These are phyloP conservation scores for Kappamyces sp. DNA, from an alignment of 192 early-diverging fungal species.

Conservation along the genomic window DNA sequence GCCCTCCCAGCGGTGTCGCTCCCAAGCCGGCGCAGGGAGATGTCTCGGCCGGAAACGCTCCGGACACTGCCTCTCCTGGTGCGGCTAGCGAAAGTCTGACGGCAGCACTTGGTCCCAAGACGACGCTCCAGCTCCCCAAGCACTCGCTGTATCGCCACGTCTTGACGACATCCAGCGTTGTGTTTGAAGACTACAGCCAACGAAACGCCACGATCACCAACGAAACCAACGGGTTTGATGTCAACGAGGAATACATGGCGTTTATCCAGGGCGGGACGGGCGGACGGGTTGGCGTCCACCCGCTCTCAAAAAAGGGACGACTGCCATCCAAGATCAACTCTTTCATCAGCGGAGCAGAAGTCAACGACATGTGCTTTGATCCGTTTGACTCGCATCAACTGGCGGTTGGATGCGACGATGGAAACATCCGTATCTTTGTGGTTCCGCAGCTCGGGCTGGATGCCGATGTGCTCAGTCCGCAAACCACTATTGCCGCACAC, in stretches of 20 bases:
- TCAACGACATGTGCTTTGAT: constrained; percentile 64
- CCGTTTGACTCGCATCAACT: constrained; percentile 60
- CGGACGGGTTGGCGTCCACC: constrained; percentile 68
- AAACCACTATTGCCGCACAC: constrained; percentile 18
- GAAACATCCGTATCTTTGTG: constrained; percentile 47
- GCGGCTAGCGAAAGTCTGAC: constrained; percentile 11
- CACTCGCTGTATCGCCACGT: constrained; percentile 43
- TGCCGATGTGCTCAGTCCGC: constrained; percentile 43
- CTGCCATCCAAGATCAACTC: constrained; percentile 52
- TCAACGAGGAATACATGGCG: constrained; percentile 57
- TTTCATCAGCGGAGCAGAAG: constrained; percentile 52
- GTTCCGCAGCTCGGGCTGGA: constrained; percentile 53
- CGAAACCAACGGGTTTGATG: constrained; percentile 41
- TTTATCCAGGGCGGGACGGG: constrained; percentile 71
- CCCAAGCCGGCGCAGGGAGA: constrained; percentile 7
- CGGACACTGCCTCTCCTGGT: constrained; percentile 1
- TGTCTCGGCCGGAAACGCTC: neutral
- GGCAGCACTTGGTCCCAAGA: constrained; percentile 4
- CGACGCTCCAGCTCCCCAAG: constrained; percentile 30
- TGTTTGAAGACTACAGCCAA: constrained; percentile 57
- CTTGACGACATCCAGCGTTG: constrained; percentile 23
- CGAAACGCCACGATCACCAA: constrained; percentile 46
- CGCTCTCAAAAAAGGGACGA: constrained; percentile 57
- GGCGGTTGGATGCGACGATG: constrained; percentile 60
- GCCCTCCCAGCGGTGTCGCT: too few relatives aligned